phyloP scores from a whole-genome alignment of 352 stramenopile species.

The Aphanomyces invadans region DNA sequence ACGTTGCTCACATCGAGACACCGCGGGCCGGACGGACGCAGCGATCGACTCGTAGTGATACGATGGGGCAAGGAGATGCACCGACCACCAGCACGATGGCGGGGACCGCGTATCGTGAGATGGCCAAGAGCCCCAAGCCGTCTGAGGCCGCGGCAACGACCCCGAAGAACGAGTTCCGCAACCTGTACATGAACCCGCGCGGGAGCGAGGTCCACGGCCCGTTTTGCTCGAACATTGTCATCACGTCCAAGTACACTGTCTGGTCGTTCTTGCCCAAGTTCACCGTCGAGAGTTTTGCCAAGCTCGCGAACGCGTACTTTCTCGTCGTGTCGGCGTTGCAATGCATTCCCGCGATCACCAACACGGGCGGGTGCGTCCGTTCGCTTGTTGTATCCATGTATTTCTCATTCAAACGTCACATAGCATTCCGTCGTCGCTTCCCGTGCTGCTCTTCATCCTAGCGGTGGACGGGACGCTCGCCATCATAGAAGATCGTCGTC shows the following conservation, averaged over 20 bases:
- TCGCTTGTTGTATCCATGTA: not conserved
- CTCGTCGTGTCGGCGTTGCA: constrained; percentile 85
- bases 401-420: not conserved
- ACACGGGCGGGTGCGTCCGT: constrained; percentile 45
- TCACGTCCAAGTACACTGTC: constrained; percentile 90
- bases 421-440: constrained; percentile 62
- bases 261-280: constrained; percentile 92
- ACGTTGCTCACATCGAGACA: constrained; percentile 4
- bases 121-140: constrained; percentile 1
- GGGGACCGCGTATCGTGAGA: not conserved
- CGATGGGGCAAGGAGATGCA: not conserved
- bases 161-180: not conserved
- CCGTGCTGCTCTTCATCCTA: constrained; percentile 84
- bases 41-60: not conserved
- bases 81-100: not conserved
- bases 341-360: constrained; percentile 67
- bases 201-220: not conserved
- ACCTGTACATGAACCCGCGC: not conserved
- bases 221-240: constrained; percentile 40
- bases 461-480: constrained; percentile 76
- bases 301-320: constrained; percentile 90
- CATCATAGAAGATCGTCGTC: constrained; percentile 74
- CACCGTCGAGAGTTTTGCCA: constrained; percentile 91
- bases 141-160: not conserved
- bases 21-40: not conserved